phyloP scores from a whole-genome alignment of 106 monocot genomes.

The Alisma plantagoaquatica region DNA sequence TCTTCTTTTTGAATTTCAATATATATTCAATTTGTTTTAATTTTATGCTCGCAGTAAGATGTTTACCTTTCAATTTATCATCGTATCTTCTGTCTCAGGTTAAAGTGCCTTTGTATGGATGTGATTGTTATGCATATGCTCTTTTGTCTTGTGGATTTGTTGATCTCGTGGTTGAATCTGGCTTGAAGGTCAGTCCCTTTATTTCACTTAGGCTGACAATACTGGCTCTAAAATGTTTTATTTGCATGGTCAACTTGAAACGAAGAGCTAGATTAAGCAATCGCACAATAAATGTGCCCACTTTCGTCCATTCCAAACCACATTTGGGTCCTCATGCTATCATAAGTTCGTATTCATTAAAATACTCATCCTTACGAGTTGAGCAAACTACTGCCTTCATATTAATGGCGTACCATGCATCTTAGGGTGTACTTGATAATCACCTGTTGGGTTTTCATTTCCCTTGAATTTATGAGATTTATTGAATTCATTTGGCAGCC shows the following conservation, averaged over 20 bases:
- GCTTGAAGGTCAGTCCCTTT: slow-evolving; percentile 57
- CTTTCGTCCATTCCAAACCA: not conserved
- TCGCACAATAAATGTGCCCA: no score
- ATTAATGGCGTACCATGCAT: not conserved
- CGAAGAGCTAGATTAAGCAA: no score
- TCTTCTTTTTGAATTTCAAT: no score
- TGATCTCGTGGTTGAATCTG: slow-evolving; percentile 96
- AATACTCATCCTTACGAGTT: not conserved
- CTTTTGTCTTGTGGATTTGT: slow-evolving; percentile 92
- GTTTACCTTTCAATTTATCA: not conserved
- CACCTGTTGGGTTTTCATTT: not conserved
- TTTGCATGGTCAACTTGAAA: no score
- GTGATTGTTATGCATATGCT: slow-evolving; percentile 99
- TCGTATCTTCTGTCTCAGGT: slow-evolving; percentile 29
- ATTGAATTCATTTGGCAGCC: slow-evolving; percentile 54
- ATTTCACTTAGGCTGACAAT: not conserved
- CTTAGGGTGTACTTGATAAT: not conserved
- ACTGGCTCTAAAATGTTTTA: not conserved
- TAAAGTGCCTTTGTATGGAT: slow-evolving; percentile 92
- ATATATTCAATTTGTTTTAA: no score
- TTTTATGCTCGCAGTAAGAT: not conserved
- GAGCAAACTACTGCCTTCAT: not conserved
- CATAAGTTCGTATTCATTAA: not conserved
- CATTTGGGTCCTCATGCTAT: not conserved
- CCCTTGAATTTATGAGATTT: not conserved